Evolutionary conservation across 2,329 filamentous ascomycete genomes (phyloP).

Genomic region (Xylaria sp.): DNA sequence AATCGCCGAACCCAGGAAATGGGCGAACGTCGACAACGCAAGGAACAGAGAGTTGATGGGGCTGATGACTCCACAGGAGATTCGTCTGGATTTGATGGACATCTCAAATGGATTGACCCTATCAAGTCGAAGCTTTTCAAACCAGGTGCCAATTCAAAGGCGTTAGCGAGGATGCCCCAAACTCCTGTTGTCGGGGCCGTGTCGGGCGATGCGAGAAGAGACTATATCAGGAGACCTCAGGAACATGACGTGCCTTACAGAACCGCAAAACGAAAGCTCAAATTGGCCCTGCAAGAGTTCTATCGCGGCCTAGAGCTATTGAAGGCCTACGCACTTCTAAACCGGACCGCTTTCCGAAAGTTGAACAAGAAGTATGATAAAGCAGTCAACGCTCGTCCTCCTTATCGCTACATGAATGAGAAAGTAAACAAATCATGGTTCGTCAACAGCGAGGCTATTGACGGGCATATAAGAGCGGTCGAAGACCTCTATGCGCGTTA

Average conservation of each 20-base stretch:
- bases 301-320: slow-evolving; percentile 91
- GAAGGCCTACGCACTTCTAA: slow-evolving; percentile 89
- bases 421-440: slow-evolving; percentile 93
- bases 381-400: slow-evolving; percentile 78
- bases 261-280: slow-evolving; percentile 89
- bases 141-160: slow-evolving; percentile 69
- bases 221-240: slow-evolving; percentile 62
- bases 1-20: slow-evolving; percentile 82
- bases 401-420: slow-evolving; percentile 85
- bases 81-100: slow-evolving; percentile 40
- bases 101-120: slow-evolving; percentile 60
- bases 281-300: slow-evolving; percentile 89
- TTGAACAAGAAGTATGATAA: slow-evolving; percentile 99
- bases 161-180: slow-evolving; percentile 63
- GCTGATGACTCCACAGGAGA: slow-evolving; percentile 38
- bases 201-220: slow-evolving; percentile 51
- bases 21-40: slow-evolving; percentile 54
- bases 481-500: slow-evolving; percentile 95
- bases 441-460: slow-evolving; percentile 85
- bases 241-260: slow-evolving; percentile 80
- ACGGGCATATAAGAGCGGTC: slow-evolving; percentile 79
- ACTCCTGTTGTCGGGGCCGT: slow-evolving; percentile 56
- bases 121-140: slow-evolving; percentile 64
- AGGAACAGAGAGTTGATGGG: slow-evolving; percentile 47
- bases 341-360: slow-evolving; percentile 93